Evolutionary conservation across 345 rosid species (phyloP).

Genomic region (Ceriops decandra): DNA sequence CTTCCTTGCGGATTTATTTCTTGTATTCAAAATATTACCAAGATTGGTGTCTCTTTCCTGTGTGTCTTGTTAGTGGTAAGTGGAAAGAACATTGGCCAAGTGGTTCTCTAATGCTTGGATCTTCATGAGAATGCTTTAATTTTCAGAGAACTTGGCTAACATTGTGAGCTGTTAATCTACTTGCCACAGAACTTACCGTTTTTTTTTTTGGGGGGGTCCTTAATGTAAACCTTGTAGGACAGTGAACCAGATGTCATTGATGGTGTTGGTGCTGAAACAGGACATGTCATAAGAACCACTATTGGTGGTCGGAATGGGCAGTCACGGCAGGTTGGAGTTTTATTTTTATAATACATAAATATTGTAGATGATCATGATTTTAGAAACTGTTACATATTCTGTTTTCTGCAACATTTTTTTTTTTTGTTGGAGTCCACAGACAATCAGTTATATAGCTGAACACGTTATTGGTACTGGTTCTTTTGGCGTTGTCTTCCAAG

Average conservation of each 20-base stretch:
- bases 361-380: neutral
- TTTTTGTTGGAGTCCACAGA: constrained; percentile 43
- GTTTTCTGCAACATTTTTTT: neutral
- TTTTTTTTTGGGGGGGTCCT: neutral
- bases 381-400: constrained; percentile 12
- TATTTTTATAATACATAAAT: constrained; percentile 4
- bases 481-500: constrained; percentile 93
- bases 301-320: constrained; percentile 89
- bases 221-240: constrained; percentile 53
- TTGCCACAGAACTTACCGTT: neutral
- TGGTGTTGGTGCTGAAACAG: constrained; percentile 89
- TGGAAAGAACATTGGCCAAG: neutral
- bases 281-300: constrained; percentile 84
- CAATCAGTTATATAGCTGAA: constrained; percentile 83
- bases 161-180: neutral
- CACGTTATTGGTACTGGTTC: constrained; percentile 98
- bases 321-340: constrained; percentile 65
- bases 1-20: neutral
- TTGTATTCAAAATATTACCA: too few relatives aligned
- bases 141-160: neutral
- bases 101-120: constrained; percentile 8
- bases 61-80: neutral
- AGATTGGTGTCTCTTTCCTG: neutral
- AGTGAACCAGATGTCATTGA: constrained; percentile 83
- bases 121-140: constrained; percentile 11